phyloP scores from a whole-genome alignment of 495 filamentous ascomycete species.

The Tuber indicum region DNA sequence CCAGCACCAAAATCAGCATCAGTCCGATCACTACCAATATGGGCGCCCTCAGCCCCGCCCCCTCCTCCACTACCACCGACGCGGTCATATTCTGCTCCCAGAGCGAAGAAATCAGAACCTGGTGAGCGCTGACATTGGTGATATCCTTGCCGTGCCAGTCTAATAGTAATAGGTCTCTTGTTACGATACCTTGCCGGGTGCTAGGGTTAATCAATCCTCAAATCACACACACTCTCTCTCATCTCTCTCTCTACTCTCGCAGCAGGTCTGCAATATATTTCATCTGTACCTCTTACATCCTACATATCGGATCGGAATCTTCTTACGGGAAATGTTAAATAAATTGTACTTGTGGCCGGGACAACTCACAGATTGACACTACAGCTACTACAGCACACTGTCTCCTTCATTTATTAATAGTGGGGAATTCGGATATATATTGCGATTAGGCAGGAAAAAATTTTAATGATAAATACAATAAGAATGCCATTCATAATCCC shows the following conservation, averaged over 20 bases:
- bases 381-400: neutral
- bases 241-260: neutral
- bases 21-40: neutral
- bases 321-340: neutral
- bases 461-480: neutral
- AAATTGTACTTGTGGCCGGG: neutral
- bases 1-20: neutral
- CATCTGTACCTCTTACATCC: neutral
- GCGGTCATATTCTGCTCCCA: neutral
- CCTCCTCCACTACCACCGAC: neutral
- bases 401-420: neutral
- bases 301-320: neutral
- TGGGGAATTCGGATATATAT: neutral
- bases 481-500: neutral
- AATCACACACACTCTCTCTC: neutral
- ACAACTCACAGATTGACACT: neutral
- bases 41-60: neutral
- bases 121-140: neutral
- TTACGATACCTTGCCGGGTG: conserved; percentile 2
- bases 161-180: neutral
- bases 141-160: neutral
- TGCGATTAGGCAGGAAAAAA: neutral
- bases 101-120: neutral
- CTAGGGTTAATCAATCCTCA: neutral
- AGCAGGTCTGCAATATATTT: neutral